Conservation (phyloP, 495 filamentous ascomycete species). For the Penicillium malachiteum region DNA sequence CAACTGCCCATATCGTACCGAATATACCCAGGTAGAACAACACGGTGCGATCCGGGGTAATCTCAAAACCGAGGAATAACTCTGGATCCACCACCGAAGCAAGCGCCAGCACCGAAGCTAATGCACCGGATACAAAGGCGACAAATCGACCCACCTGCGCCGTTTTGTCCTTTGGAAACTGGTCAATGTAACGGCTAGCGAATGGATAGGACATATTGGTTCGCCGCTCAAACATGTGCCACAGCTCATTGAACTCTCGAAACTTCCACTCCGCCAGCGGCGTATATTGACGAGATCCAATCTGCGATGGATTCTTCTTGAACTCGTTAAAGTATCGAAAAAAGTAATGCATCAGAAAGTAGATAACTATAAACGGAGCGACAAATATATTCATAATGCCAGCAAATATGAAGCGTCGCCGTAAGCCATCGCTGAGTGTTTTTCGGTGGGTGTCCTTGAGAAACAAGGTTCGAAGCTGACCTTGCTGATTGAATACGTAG, state of each 20-base stretch:
- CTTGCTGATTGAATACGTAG: slow-evolving; percentile 85
- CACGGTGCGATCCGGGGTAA: slow-evolving; percentile 78
- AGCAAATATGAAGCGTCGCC: slow-evolving; percentile 72
- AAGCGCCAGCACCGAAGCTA: slow-evolving; percentile 78
- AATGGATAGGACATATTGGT: slow-evolving; percentile 94
- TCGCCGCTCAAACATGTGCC: slow-evolving; percentile 84
- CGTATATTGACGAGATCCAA: slow-evolving; percentile 83
- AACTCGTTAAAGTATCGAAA: slow-evolving; percentile 94
- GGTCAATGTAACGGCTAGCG: slow-evolving; percentile 87
- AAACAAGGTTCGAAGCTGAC: slow-evolving; percentile 79
- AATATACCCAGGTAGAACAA: slow-evolving; percentile 77
- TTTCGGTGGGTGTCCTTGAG: slow-evolving; percentile 78
- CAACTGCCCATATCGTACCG: slow-evolving; percentile 74
- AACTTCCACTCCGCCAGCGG: slow-evolving; percentile 97
- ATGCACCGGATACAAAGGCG: slow-evolving; percentile 80
- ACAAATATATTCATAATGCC: slow-evolving; percentile 83
- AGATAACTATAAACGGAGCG: slow-evolving; percentile 79
- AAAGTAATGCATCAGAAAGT: slow-evolving; percentile 82
- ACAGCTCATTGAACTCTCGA: slow-evolving; percentile 95
- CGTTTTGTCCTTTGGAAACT: slow-evolving; percentile 94
- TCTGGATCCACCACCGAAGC: slow-evolving; percentile 84
- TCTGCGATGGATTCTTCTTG: slow-evolving; percentile 82
- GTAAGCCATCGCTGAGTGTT: slow-evolving; percentile 72
- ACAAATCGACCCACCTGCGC: slow-evolving; percentile 79
- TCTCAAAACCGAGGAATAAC: slow-evolving; percentile 86